Evolutionary conservation across 306 rosid species (phyloP), one percentile per base, ranked within the genome.

Genomic region (Glycine soja): DNA sequence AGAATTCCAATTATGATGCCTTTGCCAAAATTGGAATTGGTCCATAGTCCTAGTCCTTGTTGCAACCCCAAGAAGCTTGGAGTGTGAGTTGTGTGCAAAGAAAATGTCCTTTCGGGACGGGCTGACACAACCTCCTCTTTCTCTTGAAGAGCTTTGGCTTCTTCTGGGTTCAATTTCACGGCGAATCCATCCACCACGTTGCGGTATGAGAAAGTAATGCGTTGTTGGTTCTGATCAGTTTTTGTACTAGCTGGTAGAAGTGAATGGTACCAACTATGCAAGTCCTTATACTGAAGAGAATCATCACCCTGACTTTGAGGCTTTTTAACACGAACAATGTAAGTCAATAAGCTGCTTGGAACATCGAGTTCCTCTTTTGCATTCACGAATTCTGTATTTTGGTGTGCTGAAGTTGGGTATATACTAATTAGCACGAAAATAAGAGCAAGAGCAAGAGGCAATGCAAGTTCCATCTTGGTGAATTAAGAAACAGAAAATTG

Each of bases 1-100:
- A 94, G 18, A 11, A 94, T 38, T 80, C 95, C 98, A 70, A 94
- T 83, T 30, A 92, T 90, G 70, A 90, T 66, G 7, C 95, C 98
- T 63, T 78, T 46, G 4, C 97, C 96, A 6, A 62, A 67, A 4
- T 88, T 81, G 0, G 98, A 83, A 4, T 46, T 81, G 46, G 62
- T 24, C 98, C 94, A 94, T 0, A 90, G 18, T 54, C 89, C 91
- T 1, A 51, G 3, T 2, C 83, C 87, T 3, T 52, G 73, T 65
- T 82, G 76, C 76, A 94, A 78, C 12, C 97, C 95, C 85, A 94
- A 75, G 88, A 94, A 94, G 40, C 19, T 14, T 3, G 97, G 92
- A 53, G 77, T 89, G 9, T 85, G 91, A 80, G 95, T 92, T 7
- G 97, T 94, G 8, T 94, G 95, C 7, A 92, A 83, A 6, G 87